phyloP scores from a whole-genome alignment of 2,329 filamentous ascomycete genomes.

The Colletotrichum paranaense region DNA sequence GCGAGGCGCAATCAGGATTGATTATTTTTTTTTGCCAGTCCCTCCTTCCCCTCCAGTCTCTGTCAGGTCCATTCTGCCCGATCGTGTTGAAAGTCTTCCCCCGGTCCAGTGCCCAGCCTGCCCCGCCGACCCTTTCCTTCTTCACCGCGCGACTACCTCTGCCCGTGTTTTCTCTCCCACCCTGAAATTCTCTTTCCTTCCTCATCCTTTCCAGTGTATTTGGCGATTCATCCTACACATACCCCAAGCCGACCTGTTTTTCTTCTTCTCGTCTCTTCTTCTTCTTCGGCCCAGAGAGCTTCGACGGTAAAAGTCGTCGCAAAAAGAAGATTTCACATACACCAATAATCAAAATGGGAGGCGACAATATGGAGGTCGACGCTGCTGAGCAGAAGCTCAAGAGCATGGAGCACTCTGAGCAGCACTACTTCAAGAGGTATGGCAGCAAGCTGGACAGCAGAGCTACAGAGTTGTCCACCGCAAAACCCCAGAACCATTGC shows the following conservation, averaged over 20 bases:
- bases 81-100: slow-evolving; percentile 27
- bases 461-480: slow-evolving; percentile 16
- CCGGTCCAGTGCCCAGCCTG: slow-evolving; percentile 17
- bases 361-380: slow-evolving; percentile 69
- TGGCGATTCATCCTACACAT: not conserved
- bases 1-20: slow-evolving; percentile 29
- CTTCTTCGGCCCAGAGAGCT: not conserved
- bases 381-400: slow-evolving; percentile 73
- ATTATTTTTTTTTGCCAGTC: slow-evolving; percentile 11
- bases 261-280: not conserved
- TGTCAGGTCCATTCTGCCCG: slow-evolving; percentile 27
- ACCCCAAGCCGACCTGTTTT: not conserved
- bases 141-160: slow-evolving; percentile 29
- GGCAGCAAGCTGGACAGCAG: slow-evolving; percentile 33
- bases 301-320: not conserved
- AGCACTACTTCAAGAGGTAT: slow-evolving; percentile 99
- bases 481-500: not conserved
- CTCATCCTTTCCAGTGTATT: not conserved
- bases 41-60: slow-evolving; percentile 18
- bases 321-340: not conserved
- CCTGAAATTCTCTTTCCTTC: slow-evolving; percentile 26
- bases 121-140: slow-evolving; percentile 24
- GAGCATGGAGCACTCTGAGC: slow-evolving; percentile 90
- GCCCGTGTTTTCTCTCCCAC: slow-evolving; percentile 17
- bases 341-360: slow-evolving; percentile 49